Base-by-base conservation (phyloP, 139 green algal genomes). In the Closterium sp. region DNA sequence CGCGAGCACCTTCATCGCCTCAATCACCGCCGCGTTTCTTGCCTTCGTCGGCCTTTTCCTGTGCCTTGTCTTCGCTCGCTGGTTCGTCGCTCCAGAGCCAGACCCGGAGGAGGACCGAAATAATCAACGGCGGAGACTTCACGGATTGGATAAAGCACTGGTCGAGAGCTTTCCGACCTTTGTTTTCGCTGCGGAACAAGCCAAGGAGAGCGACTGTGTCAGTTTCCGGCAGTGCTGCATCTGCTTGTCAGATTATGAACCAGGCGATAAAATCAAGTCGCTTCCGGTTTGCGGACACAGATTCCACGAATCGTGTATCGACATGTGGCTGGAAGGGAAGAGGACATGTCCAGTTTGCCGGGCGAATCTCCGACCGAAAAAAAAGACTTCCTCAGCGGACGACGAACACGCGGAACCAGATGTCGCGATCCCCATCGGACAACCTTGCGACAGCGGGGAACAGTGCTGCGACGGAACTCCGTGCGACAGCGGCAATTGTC, bases 271-370 rank as follows among this genome's bases (percentile, higher is more conserved):
- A 35, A 91, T 97, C 55, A 92, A 94, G 64, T 88, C 89, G 93
- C 92, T 97, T 92, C 96, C 95, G 0, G 66, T 91, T 33, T 97
- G 96, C 92, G 81, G 38, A 8, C 95, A 96, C 91, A 89, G 94
- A 30, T 96, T 96, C 90, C 96, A 96, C 89, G 34, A 87, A 34
- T 34, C 81, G 1, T 97, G 96, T 93, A 97, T 97, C 36, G 95
- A 96, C 90, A 93, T 95, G 89, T 97, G 95, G 95, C 89, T 96
- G 38, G 16, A 36, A 1, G 93, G 91, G 85, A 96, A 97, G 90
- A 91, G 87, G 64, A 97, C 96, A 2, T 97, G 96, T 91, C 96
- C 96, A 76, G 96, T 97, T 84, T 97, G 96, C 93, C 91, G 95
- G 55, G 55, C 55, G 55, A 76, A 76, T 76, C 55, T 76, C 16